phyloP scores from a whole-genome alignment of 2,329 filamentous ascomycete species.

The Rutstroemia sp. region DNA sequence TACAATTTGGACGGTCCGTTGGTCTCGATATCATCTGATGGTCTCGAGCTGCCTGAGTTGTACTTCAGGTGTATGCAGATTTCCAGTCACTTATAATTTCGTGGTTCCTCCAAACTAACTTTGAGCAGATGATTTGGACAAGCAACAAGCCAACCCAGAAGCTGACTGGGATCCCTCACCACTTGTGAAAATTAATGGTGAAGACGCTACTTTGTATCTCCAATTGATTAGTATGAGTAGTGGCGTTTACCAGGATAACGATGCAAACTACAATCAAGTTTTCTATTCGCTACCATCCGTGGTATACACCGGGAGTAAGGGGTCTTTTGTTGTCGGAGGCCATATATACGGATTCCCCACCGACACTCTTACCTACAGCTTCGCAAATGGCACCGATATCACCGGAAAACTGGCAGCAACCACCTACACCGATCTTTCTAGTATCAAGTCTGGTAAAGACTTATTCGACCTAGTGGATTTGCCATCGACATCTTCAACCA shows the following conservation, averaged over 20 bases:
- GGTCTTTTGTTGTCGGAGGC: slow-evolving; percentile 11
- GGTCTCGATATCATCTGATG: slow-evolving; percentile 53
- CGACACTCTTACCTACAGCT: slow-evolving; percentile 27
- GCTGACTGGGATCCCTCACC: slow-evolving; percentile 33
- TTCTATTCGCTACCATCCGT: slow-evolving; percentile 23
- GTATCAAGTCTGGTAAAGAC: slow-evolving; percentile 13
- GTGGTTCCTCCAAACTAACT: background rate
- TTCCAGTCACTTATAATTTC: background rate
- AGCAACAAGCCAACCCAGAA: background rate
- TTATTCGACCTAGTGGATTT: slow-evolving; percentile 11
- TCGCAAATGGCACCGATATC: slow-evolving; percentile 31
- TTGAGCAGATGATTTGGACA: slow-evolving; percentile 8
- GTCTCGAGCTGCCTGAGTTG: slow-evolving; percentile 45
- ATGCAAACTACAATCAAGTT: slow-evolving; percentile 33
- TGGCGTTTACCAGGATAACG: slow-evolving; percentile 30
- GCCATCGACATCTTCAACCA: background rate
- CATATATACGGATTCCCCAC: slow-evolving; percentile 28
- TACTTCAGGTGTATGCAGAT: slow-evolving; percentile 29
- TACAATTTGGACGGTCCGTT: slow-evolving; percentile 27
- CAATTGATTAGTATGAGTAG: slow-evolving; percentile 34
- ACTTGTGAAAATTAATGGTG: slow-evolving; percentile 46
- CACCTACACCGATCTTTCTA: slow-evolving; percentile 18
- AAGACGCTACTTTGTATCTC: slow-evolving; percentile 40
- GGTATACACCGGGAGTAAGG: slow-evolving; percentile 11
- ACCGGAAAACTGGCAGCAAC: slow-evolving; percentile 26